Base-by-base conservation (phyloP, 805 yeast species). In the Sugiyamaella qingdaonensis region DNA sequence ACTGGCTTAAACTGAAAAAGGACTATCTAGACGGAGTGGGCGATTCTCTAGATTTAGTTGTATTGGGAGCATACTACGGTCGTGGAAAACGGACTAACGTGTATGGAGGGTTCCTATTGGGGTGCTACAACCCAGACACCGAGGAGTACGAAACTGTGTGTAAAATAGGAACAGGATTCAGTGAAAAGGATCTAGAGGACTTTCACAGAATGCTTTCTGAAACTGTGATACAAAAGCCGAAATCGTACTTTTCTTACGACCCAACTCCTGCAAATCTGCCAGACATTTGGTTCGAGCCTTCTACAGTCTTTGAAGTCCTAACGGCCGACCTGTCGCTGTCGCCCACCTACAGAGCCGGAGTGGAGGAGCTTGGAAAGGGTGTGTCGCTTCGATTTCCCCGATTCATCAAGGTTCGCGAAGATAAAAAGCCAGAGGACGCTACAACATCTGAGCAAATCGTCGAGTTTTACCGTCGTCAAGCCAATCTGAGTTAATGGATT, bases 121-220 rank as follows among this genome's bases (percentile, higher is more conserved):
- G 96, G 0, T 85, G 95, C 31, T 92, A 89, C 65, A 94, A 94
- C 64, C 83, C 82, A 52, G 97, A 92, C 54, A 80, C 89, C 0
- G 98, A 95, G 19, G 97, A 91, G 63, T 89, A 80, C 66, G 98
- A 94, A 68, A 87, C 97, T 0, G 85, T 95, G 41, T 94, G 99
- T 73, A 94, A 94, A 68, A 91, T 95, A 52, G 99, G 99, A 46
- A 94, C 99, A 0, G 99, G 99, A 0, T 94, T 94, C 65, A 81
- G 90, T 39, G 99, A 94, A 59, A 97, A 85, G 58, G 78, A 83
- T 63, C 75, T 94, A 53, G 81, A 80, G 34, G 70, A 70, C 27
- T 67, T 94, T 32, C 75, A 84, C 61, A 78, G 77, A 24, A 74
- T 74, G 47, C 75, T 94, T 54, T 80, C 84, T 41, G 84, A 88